Evolutionary conservation across 495 filamentous ascomycete species (phyloP), one percentile per base, ranked within the genome.

Genomic region (Daldinia grandis): DNA sequence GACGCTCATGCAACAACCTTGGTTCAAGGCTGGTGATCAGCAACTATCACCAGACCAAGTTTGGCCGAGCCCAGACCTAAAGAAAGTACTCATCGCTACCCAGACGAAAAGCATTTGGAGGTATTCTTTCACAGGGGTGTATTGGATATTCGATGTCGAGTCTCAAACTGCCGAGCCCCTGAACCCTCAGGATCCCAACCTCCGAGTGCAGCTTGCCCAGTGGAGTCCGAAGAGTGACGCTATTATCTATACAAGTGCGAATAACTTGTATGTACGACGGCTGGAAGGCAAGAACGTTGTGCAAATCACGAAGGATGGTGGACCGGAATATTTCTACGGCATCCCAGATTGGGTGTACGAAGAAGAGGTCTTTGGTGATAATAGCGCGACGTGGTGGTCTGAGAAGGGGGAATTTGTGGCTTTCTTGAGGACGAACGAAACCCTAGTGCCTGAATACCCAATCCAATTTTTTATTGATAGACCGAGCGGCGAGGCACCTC

Each of bases 291-390:
- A 81, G 27, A 79, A 80, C 55, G 87, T 94, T 14, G 85, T 82
- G 4, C 88, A 89, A 64, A 90, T 99, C 64, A 99, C 95, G 14
- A 90, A 82, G 66, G 94, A 98, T 77, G 95, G 95, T 40, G 91
- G 94, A 0, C 78, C 84, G 2, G 87, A 98, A 64, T 86, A 95
- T 15, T 98, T 99, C 83, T 96, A 98, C 73, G 95, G 95, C 21
- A 88, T 97, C n/a, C 95, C 95, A 0, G 95, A 99, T 78, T 99
- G 95, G 95, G 95, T 99, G 0, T 99, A 98, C 71, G 95, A 99
- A 76, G 95, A 99, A 76, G 95, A 99, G 79, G 94, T 99, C 5
- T 91, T 98, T 69, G 68, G 81, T 1, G 89, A 88, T 3, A 91
- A 92, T 71, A 93, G 86, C 55, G 96, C 90, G 6, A 94, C 94